These are phyloP conservation scores for Xylaria sp. DNA, from an alignment of 2,329 filamentous ascomycete genomes.

Conservation along the genomic window DNA sequence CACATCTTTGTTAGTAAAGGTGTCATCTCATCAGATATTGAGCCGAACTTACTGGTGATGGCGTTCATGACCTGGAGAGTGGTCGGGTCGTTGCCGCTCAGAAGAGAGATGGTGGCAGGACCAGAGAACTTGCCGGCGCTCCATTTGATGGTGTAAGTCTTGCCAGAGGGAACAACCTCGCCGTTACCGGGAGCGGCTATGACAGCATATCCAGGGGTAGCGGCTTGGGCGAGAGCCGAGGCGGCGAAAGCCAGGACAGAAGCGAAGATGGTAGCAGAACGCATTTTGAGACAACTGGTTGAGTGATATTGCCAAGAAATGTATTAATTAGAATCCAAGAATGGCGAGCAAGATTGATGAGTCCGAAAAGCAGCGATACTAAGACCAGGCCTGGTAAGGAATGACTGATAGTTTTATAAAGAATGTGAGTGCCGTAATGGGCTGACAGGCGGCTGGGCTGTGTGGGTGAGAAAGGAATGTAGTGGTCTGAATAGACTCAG, in stretches of 20 bases:
- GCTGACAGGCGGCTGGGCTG: constrained; percentile 25
- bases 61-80: constrained; percentile 55
- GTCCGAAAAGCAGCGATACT: constrained; percentile 13
- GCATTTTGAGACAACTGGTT: constrained; percentile 59
- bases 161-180: constrained; percentile 60
- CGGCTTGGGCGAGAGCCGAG: constrained; percentile 62
- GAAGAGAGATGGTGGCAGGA: constrained; percentile 62
- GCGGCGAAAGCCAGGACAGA: constrained; percentile 63
- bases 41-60: constrained; percentile 61
- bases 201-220: constrained; percentile 62
- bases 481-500: constrained; percentile 31
- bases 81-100: constrained; percentile 60
- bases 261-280: constrained; percentile 59
- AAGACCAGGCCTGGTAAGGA: constrained; percentile 31
- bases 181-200: constrained; percentile 59
- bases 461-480: constrained; percentile 32
- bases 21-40: not conserved
- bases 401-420: constrained; percentile 31
- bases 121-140: constrained; percentile 54
- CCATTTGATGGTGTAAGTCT: constrained; percentile 64
- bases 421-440: constrained; percentile 35
- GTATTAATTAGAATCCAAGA: constrained; percentile 9
- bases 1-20: constrained; percentile 33
- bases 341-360: constrained; percentile 6
- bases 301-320: not conserved